These are phyloP conservation scores for Vanderwaltozyma yarrowii DNA, from an alignment of 805 yeast species.

Conservation along the genomic window DNA sequence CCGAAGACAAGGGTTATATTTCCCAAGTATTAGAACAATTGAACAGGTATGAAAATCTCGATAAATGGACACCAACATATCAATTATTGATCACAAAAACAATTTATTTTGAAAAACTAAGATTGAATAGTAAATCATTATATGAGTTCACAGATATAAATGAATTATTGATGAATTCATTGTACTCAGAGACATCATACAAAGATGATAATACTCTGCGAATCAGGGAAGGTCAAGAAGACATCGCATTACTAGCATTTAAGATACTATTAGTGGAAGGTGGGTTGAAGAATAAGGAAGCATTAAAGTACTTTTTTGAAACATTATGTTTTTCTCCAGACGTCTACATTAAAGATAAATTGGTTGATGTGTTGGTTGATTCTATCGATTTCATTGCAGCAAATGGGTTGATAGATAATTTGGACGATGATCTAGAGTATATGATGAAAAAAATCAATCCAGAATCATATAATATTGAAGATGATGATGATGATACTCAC, in stretches of 20 bases:
- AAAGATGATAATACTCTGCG: slow-evolving; percentile 13
- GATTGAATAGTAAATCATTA: slow-evolving; percentile 47
- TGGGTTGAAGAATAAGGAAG: slow-evolving; percentile 55
- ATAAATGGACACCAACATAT: slow-evolving; percentile 76
- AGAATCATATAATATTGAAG: slow-evolving; percentile 7
- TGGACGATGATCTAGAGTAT: slow-evolving; percentile 53
- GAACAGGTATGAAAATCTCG: slow-evolving; percentile 66
- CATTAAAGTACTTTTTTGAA: slow-evolving; percentile 54
- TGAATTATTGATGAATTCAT: slow-evolving; percentile 49
- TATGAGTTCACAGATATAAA: slow-evolving; percentile 35
- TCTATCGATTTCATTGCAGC: slow-evolving; percentile 60
- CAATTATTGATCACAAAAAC: slow-evolving; percentile 35
- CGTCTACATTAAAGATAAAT: slow-evolving; percentile 38
- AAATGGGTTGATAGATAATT: slow-evolving; percentile 48
- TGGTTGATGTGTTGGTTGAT: slow-evolving; percentile 38
- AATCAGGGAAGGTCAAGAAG: slow-evolving; percentile 28
- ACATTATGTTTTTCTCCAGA: slow-evolving; percentile 47
- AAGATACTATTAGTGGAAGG: slow-evolving; percentile 63
- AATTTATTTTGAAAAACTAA: slow-evolving; percentile 52
- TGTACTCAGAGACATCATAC: slow-evolving; percentile 27
- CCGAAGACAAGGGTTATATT: slow-evolving; percentile 31
- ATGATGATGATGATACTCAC: slow-evolving; percentile 11
- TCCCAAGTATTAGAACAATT: slow-evolving; percentile 52
- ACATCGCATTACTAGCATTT: slow-evolving; percentile 58
- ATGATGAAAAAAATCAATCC: slow-evolving; percentile 20